Conservation (phyloP, 108 stramenopile species). For the Fistulifera pelliculosa region DNA sequence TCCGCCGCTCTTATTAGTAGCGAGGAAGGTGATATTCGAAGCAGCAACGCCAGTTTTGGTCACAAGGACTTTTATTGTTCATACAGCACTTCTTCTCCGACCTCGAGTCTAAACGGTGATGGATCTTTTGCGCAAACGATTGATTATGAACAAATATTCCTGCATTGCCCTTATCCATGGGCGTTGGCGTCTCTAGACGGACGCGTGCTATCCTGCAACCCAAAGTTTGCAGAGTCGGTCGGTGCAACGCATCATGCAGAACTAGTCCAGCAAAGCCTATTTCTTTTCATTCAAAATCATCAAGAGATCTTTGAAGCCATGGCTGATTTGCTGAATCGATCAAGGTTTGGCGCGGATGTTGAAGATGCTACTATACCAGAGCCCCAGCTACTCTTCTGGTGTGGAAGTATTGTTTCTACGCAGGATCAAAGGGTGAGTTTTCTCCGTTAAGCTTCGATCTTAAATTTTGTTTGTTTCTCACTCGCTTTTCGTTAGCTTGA, state of each 20-base stretch:
- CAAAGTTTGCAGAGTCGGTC: slow-evolving; percentile 44
- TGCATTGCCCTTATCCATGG: slow-evolving; percentile 61
- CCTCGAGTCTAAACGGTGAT: slow-evolving; percentile 19
- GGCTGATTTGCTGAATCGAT: slow-evolving; percentile 54
- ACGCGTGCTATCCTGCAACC: slow-evolving; percentile 70
- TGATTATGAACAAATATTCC: slow-evolving; percentile 64
- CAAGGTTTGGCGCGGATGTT: background rate
- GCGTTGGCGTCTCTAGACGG: slow-evolving; percentile 78
- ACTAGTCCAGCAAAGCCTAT: slow-evolving; percentile 42
- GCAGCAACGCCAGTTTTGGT: background rate
- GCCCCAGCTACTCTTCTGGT: too few species aligned
- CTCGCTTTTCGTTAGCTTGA: too few species aligned
- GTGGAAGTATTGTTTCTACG: too few species aligned
- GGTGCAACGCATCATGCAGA: slow-evolving; percentile 29
- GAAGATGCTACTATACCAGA: too few species aligned
- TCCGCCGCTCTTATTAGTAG: background rate
- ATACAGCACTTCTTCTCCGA: background rate
- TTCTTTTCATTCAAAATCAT: slow-evolving; percentile 68
- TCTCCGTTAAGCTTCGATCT: too few species aligned
- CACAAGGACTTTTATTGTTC: background rate
- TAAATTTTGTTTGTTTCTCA: too few species aligned
- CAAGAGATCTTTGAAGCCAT: slow-evolving; percentile 76
- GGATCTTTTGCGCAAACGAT: slow-evolving; percentile 57
- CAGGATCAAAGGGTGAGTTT: too few species aligned
- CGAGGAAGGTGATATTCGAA: background rate